Base-by-base conservation (phyloP, 495 filamentous ascomycete species). In the Extremus antarcticus region DNA sequence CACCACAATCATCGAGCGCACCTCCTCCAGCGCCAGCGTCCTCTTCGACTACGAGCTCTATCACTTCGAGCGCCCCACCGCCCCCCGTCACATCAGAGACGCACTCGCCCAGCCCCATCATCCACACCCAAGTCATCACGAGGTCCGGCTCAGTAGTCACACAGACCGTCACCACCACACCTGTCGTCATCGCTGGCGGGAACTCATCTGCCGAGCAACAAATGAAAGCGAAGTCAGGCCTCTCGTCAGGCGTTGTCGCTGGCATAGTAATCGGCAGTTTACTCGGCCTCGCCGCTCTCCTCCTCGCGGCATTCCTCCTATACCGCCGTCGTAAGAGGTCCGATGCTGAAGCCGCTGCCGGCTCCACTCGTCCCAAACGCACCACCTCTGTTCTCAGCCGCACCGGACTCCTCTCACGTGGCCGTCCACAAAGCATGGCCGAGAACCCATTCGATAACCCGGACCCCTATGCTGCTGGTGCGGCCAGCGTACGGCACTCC, bases 321-420 rank as follows among this genome's bases (percentile, higher is more conserved):
- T 55, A 24, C 16, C 54, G 61, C 20, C 53, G 61, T 16, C 52
- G 51, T 48, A 51, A 47, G 43, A 43, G 25, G 7, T 32, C 43
- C 23, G 47, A 43, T 35, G 50, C 41, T 29, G 39, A 22, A 11
- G 35, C 21, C 15, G 39, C 13, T 16, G 20, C 17, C 23, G 25
- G 17, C 1, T 21, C 17, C 0, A 25, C 25, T 13, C 21, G 10
- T 0, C 47, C 50, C 11, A 38, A 46, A 17, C 61, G 61, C 3
- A 61, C 57, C 22, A 50, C 25, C 22, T 61, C 59, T 51, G 55
- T 61, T n/a, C 47, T 64, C n/a, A 64, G 61, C 55, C 47, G 41
- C 29, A 61, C 61, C 15, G 61, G 61, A 9, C 52, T 64, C 19
- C 52, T 64, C 17, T 32, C 38, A 16, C 55, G 59, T 17, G 47